phyloP scores from a whole-genome alignment of 2,329 filamentous ascomycete genomes.

The Trichoderma guizhouense region DNA sequence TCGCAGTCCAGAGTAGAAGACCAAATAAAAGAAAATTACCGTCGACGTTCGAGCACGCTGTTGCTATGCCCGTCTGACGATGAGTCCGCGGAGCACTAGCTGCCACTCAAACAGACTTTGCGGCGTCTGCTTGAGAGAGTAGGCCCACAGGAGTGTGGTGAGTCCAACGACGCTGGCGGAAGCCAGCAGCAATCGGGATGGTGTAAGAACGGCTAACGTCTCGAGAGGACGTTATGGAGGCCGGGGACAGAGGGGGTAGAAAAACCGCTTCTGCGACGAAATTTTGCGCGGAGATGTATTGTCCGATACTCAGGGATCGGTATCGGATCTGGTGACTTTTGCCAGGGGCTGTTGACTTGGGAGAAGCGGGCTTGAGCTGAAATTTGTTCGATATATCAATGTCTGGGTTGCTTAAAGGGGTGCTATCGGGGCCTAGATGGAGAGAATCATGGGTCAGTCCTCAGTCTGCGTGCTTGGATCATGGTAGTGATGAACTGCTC shows the following conservation, averaged over 20 bases:
- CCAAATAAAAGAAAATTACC: slow-evolving; percentile 20
- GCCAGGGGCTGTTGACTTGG: slow-evolving; percentile 21
- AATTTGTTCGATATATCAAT: neutral
- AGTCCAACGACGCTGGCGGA: slow-evolving; percentile 68
- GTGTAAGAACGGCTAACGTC: slow-evolving; percentile 52
- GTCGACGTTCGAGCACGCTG: slow-evolving; percentile 16
- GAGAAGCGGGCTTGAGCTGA: slow-evolving; percentile 18
- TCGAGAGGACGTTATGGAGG: slow-evolving; percentile 84
- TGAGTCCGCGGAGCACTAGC: slow-evolving; percentile 88
- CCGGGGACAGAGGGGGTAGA: slow-evolving; percentile 76
- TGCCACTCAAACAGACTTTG: slow-evolving; percentile 96
- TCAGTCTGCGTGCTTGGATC: neutral
- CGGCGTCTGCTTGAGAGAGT: slow-evolving; percentile 93
- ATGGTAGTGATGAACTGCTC: neutral
- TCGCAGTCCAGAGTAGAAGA: slow-evolving; percentile 20
- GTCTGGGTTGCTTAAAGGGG: slow-evolving; percentile 30
- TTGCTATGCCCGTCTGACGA: slow-evolving; percentile 32
- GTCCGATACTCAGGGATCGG: slow-evolving; percentile 77
- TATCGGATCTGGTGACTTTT: slow-evolving; percentile 67
- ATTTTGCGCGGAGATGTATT: slow-evolving; percentile 71
- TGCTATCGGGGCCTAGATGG: slow-evolving; percentile 58
- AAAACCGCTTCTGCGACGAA: slow-evolving; percentile 79
- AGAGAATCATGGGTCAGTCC: neutral
- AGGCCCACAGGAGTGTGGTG: slow-evolving; percentile 78
- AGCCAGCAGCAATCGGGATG: slow-evolving; percentile 70